These are phyloP conservation scores for Micromonas pusilla DNA, from an alignment of 139 green algal species.

Conservation along the genomic window DNA sequence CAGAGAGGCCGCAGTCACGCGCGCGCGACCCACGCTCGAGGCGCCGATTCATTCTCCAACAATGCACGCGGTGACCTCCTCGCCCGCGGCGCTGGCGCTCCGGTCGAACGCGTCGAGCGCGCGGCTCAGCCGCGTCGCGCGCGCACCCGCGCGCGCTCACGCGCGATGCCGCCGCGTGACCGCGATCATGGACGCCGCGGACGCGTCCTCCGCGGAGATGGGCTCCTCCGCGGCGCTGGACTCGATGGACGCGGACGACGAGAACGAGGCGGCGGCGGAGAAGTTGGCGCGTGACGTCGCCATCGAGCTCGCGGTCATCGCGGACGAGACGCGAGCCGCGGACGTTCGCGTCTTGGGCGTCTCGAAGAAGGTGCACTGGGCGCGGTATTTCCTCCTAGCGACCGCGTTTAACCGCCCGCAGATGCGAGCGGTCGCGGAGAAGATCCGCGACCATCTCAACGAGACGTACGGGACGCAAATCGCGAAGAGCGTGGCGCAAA, in stretches of 20 bases:
- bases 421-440: constrained; percentile 34
- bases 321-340: constrained; percentile 34
- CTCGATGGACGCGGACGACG: background rate
- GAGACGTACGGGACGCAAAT: constrained; percentile 1
- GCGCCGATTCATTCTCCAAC: too few relatives aligned
- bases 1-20: too few relatives aligned
- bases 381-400: constrained; percentile 41
- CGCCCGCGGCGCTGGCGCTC: too few relatives aligned
- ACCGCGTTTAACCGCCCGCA: constrained; percentile 44
- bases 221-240: background rate
- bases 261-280: background rate
- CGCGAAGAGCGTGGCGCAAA: background rate
- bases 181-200: too few relatives aligned
- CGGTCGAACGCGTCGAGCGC: too few relatives aligned
- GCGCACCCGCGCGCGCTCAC: too few relatives aligned
- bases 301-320: constrained; percentile 33
- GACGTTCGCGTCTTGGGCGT: constrained; percentile 41
- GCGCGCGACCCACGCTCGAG: too few relatives aligned
- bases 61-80: too few relatives aligned
- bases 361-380: constrained; percentile 39
- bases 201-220: too few relatives aligned
- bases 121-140: too few relatives aligned
- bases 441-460: constrained; percentile 19
- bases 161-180: too few relatives aligned
- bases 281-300: constrained; percentile 31